Conservation (phyloP, 495 filamentous ascomycete genomes). For the Aspergillus leporis region DNA sequence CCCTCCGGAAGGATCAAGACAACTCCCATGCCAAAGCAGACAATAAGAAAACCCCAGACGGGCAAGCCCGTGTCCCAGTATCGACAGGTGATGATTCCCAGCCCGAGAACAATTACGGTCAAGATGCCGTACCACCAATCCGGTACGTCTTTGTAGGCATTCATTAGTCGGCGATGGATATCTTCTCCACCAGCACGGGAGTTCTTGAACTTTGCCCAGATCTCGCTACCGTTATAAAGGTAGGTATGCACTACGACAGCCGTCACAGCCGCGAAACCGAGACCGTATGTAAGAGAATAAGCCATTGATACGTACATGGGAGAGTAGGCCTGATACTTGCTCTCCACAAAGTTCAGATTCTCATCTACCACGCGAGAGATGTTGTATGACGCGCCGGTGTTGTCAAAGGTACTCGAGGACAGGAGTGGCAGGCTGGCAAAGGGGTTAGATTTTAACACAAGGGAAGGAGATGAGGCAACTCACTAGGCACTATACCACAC, state of each 20-base stretch:
- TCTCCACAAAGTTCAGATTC: conserved; percentile 51
- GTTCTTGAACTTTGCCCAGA: conserved; percentile 57
- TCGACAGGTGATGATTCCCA: conserved; percentile 44
- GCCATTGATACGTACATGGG: conserved; percentile 65
- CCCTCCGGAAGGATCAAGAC: conserved; percentile 79
- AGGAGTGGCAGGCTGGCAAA: conserved; percentile 51
- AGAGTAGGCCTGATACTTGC: conserved; percentile 60
- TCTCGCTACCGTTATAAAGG: conserved; percentile 57
- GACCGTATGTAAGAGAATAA: conserved; percentile 61
- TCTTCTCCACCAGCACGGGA: conserved; percentile 55
- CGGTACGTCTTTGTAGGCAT: conserved; percentile 30
- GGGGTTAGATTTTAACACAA: background rate
- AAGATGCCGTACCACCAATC: conserved; percentile 60
- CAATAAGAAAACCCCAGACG: conserved; percentile 77
- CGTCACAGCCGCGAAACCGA: conserved; percentile 63
- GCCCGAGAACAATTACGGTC: conserved; percentile 68
- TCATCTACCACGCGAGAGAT: conserved; percentile 52
- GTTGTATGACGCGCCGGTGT: conserved; percentile 58
- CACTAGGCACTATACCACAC: conserved; percentile 52
- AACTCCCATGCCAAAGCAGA: conserved; percentile 58
- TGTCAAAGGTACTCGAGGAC: conserved; percentile 62
- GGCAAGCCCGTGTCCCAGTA: conserved; percentile 68
- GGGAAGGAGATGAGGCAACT: conserved; percentile 29
- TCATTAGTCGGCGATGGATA: conserved; percentile 32
- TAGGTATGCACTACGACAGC: conserved; percentile 60